Percentiles rank a stretch among this genome's conserved stretches.
These are phyloP conservation scores for Thalia dealbata DNA, from an alignment of 176 grass and related monocot species.

Conservation along the genomic window DNA sequence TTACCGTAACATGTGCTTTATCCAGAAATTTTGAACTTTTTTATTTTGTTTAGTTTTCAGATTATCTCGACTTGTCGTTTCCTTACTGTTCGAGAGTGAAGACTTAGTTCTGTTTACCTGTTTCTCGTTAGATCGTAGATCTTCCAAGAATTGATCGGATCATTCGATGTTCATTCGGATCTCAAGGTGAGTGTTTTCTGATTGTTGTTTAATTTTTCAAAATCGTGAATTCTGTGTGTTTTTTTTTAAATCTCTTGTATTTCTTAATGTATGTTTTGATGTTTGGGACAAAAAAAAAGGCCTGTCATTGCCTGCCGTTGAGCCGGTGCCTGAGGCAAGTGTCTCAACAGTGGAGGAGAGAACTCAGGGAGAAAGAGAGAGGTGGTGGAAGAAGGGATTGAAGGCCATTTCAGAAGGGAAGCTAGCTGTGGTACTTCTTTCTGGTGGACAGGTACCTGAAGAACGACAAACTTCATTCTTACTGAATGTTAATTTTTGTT, in stretches of 20 bases:
- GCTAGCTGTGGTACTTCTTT: constrained; percentile 81
- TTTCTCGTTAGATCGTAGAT: constrained; percentile 57
- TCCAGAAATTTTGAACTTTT: neutral
- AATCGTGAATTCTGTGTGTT: neutral
- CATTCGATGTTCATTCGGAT: constrained; percentile 81
- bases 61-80: neutral
- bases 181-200: constrained; percentile 35
- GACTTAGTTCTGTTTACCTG: neutral
- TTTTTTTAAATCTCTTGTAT: too few species aligned
- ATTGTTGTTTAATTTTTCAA: neutral
- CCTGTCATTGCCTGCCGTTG: constrained; percentile 29
- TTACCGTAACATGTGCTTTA: too few species aligned
- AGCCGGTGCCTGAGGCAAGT: constrained; percentile 77
- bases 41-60: neutral
- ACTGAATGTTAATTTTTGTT: neutral
- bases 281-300: constrained; percentile 27
- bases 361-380: constrained; percentile 59
- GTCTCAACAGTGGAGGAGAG: constrained; percentile 81
- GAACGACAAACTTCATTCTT: neutral
- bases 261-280: neutral
- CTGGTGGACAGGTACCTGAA: constrained; percentile 76
- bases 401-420: constrained; percentile 94
- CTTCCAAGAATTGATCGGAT: constrained; percentile 90
- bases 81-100: neutral
- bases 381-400: constrained; percentile 94